phyloP scores from a whole-genome alignment of 2,329 filamentous ascomycete genomes.

The Microdochium trichocladiopsis region DNA sequence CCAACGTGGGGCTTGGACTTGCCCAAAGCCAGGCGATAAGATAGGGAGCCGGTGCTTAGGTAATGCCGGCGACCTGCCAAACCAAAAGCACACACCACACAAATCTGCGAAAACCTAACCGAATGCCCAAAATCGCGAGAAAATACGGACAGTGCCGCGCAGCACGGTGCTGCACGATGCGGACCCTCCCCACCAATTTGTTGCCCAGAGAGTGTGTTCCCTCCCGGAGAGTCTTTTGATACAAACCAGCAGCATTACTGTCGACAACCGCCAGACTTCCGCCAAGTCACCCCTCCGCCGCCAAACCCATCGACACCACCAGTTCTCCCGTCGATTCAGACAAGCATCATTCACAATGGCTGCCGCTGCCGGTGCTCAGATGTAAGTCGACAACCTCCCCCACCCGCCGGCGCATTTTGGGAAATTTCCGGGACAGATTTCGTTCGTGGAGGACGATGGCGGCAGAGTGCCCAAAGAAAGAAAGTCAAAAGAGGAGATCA shows the following conservation, averaged over 20 bases:
- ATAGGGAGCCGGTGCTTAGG: neutral
- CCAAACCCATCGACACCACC: conserved; percentile 12
- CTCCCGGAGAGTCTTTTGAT: neutral
- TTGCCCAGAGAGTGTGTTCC: neutral
- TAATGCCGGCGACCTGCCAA: neutral
- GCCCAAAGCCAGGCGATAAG: too few species aligned
- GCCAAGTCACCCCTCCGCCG: conserved; percentile 1
- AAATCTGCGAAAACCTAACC: neutral
- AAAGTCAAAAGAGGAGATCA: neutral
- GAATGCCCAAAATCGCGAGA: neutral
- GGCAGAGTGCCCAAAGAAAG: too few species aligned
- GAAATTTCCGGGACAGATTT: neutral
- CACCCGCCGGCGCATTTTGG: neutral
- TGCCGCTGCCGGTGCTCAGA: conserved; percentile 53
- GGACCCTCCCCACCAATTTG: neutral
- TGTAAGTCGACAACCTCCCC: conserved; percentile 37
- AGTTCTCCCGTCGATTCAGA: conserved; percentile 26
- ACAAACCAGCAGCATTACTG: neutral
- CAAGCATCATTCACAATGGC: conserved; percentile 40
- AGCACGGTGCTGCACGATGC: neutral
- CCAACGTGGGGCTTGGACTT: too few species aligned
- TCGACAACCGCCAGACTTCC: conserved; percentile 5
- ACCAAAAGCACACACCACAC: too few species aligned
- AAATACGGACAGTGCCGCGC: neutral
- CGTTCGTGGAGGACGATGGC: neutral